Base-by-base conservation (phyloP, 768 basidiomycete genomes). In the Mycena chlorophos region DNA sequence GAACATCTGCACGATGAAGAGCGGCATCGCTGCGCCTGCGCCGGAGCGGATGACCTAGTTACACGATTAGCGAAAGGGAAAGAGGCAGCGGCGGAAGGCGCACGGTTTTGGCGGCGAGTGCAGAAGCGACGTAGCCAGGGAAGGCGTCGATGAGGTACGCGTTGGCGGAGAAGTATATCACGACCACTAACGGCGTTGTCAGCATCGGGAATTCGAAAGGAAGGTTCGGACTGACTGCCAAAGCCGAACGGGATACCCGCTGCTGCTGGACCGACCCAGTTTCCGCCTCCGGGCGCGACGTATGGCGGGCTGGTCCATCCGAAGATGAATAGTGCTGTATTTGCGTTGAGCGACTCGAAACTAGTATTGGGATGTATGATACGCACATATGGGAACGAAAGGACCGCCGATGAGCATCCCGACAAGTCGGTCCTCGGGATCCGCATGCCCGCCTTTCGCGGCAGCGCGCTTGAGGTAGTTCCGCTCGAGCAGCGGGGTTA, bases 91-190 rank as follows among this genome's bases (percentile, higher is more conserved):
- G 68, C 39, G 64, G 67, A 48, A 70, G 69, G 27, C 72, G 64
- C 54, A 74, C 70, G 20, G 71, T 73, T 64, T 73, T 75, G 19
- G 71, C 73, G 0, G 74, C 73, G 46, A 75, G 70, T 45, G 72
- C 74, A 29, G 71, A 72, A 10, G 73, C 73, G 59, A 71, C 73
- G 57, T 72, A 73, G 17, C 66, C 66, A 17, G 71, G 70, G 66
- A 73, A 74, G 20, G 73, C 69, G 62, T 75, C 74, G 62, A 74
- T 72, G 63, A 75, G 62, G 60, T 75, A 75, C 25, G 69, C 72
- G 63, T 75, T 72, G 1, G 73, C 73, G 26, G 70, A 69, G 67
- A 71, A 73, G 67, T 73, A 75, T 57, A 72, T 68, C 52, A 69
- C 62, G 51, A 72, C 71, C 70, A 75, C 63, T 67, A 53, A 25